Conservation (phyloP, 148 eudicot species). For the Beta vulgaris region DNA sequence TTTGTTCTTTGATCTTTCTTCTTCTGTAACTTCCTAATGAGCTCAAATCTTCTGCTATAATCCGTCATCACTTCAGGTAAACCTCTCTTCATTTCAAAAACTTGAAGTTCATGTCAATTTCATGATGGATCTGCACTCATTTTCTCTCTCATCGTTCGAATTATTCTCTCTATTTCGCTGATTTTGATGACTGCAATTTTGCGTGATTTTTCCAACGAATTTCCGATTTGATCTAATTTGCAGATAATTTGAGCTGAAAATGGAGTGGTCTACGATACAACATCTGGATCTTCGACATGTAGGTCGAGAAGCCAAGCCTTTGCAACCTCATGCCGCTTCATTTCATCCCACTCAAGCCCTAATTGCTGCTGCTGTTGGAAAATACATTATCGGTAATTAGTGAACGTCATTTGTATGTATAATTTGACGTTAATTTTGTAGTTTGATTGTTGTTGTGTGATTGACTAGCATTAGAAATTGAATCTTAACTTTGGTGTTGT, state of each 20-base stretch:
- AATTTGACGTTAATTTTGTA: background rate
- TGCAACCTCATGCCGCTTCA: constrained; percentile 93
- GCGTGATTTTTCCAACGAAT: background rate
- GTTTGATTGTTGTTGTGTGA: background rate
- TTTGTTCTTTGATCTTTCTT: background rate
- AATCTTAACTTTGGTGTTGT: constrained; percentile 21
- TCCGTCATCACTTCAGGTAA: background rate
- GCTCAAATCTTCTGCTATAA: background rate
- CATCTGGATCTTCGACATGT: constrained; percentile 96
- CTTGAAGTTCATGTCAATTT: background rate
- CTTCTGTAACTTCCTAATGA: background rate
- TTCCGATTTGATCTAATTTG: constrained; percentile 2
- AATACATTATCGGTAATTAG: constrained; percentile 63
- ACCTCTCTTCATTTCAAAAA: background rate
- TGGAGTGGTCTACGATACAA: constrained; percentile 96
- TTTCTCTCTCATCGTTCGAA: background rate
- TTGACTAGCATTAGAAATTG: background rate
- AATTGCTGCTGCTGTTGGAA: constrained; percentile 68
- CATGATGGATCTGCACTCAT: background rate
- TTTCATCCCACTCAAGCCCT: constrained; percentile 91
- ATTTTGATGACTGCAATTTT: background rate
- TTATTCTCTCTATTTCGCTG: background rate
- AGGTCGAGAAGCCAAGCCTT: constrained; percentile 78
- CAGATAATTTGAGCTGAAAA: constrained; percentile 25
- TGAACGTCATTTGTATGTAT: background rate